Percentiles rank a stretch among this genome's conserved stretches.
These are phyloP conservation scores for Ascobolus immersus DNA, from an alignment of 495 filamentous ascomycete species.

Conservation along the genomic window DNA sequence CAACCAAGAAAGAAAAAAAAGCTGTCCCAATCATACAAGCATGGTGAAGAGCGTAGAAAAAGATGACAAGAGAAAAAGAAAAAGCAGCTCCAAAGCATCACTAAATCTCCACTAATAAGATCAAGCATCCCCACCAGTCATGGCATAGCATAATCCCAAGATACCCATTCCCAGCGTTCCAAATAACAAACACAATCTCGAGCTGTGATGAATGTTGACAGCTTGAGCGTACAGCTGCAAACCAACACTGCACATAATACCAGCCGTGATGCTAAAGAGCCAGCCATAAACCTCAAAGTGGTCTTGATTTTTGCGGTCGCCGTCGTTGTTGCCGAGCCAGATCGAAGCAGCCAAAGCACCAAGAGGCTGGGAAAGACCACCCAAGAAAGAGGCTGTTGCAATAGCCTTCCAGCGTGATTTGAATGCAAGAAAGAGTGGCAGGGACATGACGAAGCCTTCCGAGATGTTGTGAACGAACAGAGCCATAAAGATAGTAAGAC, in stretches of 20 bases:
- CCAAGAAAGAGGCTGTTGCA: constrained; percentile 56
- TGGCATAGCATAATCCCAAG: constrained; percentile 62
- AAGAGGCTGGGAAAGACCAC: constrained; percentile 62
- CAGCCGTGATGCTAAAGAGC: constrained; percentile 72
- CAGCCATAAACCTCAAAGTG: constrained; percentile 57
- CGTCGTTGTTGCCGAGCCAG: constrained; percentile 43
- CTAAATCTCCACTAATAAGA: background rate
- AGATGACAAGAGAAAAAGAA: constrained; percentile 1
- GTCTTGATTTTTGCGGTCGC: constrained; percentile 24
- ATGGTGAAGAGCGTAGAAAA: too few relatives aligned
- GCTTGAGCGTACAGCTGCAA: constrained; percentile 75
- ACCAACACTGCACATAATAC: constrained; percentile 83
- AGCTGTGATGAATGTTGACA: constrained; percentile 52
- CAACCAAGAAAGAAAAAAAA: too few relatives aligned
- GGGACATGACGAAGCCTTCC: constrained; percentile 80
- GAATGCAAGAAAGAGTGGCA: constrained; percentile 75
- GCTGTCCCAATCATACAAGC: too few relatives aligned
- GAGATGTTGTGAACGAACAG: constrained; percentile 95
- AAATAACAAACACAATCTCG: constrained; percentile 54
- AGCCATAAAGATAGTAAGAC: constrained; percentile 77
- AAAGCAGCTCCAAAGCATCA: background rate
- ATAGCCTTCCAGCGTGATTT: constrained; percentile 52
- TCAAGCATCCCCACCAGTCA: constrained; percentile 29
- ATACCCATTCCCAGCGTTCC: constrained; percentile 78
- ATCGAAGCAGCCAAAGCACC: constrained; percentile 63